Evolutionary conservation across 2,329 filamentous ascomycete species (phyloP).

Genomic region (Orbilia brochopaga): DNA sequence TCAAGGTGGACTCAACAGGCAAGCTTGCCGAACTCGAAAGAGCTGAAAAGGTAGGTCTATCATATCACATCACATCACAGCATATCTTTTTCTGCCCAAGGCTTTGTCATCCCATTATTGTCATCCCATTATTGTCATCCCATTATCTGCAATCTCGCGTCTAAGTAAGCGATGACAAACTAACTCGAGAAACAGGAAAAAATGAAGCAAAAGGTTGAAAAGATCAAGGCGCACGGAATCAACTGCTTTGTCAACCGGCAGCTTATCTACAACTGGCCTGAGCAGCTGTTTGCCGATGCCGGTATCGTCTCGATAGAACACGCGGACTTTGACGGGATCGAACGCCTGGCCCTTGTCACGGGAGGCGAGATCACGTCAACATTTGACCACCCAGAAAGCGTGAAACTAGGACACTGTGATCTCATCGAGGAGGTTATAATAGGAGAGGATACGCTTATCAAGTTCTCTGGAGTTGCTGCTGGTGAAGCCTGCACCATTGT

Average conservation of each 20-base stretch:
- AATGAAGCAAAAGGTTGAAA: slow-evolving; percentile 99
- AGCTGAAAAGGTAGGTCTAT: slow-evolving; percentile 69
- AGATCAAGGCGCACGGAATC: slow-evolving; percentile 97
- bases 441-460: slow-evolving; percentile 95
- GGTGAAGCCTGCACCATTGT: slow-evolving; percentile 96
- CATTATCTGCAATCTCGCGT: too few species aligned
- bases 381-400: slow-evolving; percentile 96
- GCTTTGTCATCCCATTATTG: too few species aligned
- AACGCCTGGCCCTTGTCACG: slow-evolving; percentile 90
- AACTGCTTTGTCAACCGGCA: slow-evolving; percentile 99
- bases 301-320: slow-evolving; percentile 99
- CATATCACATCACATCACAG: not conserved
- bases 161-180: not conserved
- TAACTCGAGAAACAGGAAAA: slow-evolving; percentile 71
- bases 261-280: slow-evolving; percentile 99
- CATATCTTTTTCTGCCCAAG: too few species aligned
- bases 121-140: too few species aligned
- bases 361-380: slow-evolving; percentile 97
- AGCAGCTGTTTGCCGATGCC: slow-evolving; percentile 96
- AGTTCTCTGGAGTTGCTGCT: slow-evolving; percentile 93
- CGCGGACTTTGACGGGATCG: slow-evolving; percentile 97
- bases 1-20: slow-evolving; percentile 94
- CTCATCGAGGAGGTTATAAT: slow-evolving; percentile 98
- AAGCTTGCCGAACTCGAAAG: slow-evolving; percentile 98
- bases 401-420: slow-evolving; percentile 94